These are phyloP conservation scores for Colletotrichum lindemuthianum DNA, from an alignment of 2,329 filamentous ascomycete species.

Conservation along the genomic window DNA sequence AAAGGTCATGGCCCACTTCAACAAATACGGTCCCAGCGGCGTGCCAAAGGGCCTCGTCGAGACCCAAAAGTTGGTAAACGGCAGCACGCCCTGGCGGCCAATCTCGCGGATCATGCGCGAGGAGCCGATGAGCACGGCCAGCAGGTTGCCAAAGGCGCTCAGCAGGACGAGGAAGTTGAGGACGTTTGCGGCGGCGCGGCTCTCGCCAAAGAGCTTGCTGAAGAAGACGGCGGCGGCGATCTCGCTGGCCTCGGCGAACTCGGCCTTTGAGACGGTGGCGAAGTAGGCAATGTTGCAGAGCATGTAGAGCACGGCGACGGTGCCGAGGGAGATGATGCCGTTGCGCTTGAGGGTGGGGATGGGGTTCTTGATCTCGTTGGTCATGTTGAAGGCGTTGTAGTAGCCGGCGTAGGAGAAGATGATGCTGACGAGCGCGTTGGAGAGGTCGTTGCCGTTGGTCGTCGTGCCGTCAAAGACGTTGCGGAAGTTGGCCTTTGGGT, in stretches of 20 bases:
- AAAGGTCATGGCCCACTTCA: slow-evolving; percentile 67
- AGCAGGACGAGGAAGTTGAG: slow-evolving; percentile 67
- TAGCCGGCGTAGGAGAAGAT: slow-evolving; percentile 68
- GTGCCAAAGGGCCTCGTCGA: slow-evolving; percentile 72
- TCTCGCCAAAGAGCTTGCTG: slow-evolving; percentile 63
- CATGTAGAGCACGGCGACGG: slow-evolving; percentile 66
- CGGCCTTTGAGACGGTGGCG: slow-evolving; percentile 60
- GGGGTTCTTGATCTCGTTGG: slow-evolving; percentile 71
- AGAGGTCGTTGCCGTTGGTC: slow-evolving; percentile 48
- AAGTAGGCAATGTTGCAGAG: slow-evolving; percentile 71
- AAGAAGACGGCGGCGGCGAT: slow-evolving; percentile 70
- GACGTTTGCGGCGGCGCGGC: slow-evolving; percentile 55
- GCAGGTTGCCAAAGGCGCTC: slow-evolving; percentile 67
- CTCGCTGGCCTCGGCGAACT: slow-evolving; percentile 62
- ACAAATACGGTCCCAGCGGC: slow-evolving; percentile 65
- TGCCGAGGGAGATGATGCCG: slow-evolving; percentile 58
- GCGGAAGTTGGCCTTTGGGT: slow-evolving; percentile 49
- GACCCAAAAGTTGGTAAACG: slow-evolving; percentile 70
- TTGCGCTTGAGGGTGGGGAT: slow-evolving; percentile 63
- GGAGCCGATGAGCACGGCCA: slow-evolving; percentile 64
- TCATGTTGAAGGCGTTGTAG: slow-evolving; percentile 69
- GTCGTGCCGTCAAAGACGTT: slow-evolving; percentile 49
- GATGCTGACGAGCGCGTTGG: slow-evolving; percentile 65
- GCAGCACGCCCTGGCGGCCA: slow-evolving; percentile 70
- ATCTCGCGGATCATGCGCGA: slow-evolving; percentile 69